Base-by-base conservation (phyloP, 345 rosid species). In the Sisymbrium irio region DNA sequence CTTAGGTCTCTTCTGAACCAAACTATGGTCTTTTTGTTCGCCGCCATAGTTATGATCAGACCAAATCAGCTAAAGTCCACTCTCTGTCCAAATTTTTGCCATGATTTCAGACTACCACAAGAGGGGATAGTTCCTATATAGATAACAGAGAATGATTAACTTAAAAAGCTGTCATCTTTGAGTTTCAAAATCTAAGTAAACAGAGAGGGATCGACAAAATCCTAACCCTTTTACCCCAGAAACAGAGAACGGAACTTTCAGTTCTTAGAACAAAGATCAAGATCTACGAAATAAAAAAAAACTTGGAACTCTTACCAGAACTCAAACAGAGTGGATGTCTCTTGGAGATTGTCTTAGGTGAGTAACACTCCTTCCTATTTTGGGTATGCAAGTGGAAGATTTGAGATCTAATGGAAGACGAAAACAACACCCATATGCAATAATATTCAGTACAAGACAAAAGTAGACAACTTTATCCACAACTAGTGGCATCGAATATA, bases 1-100 rank as follows among this genome's bases (percentile, higher is more conserved):
- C 98, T 84, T 33, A 91, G 82, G 79, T 94, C 98, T 83, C 98
- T 87, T 77, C 98, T 88, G 76, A 94, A 88, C 98, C 98, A 94
- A 70, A 91, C 98, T 56, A 90, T 77, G 3, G 95, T 92, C 83
- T 81, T 89, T 27, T 60, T 75, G 81, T 77, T 62, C 62, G 70
- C 68, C 72, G 58, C 5, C 92, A 85, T 91, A 11, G 5, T 28
- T 41, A 56, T 37, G 67, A 62, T 27, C 70, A 69, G 9, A 55
- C 59, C 41, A 44, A 35, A 42, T 44, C 59, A 62, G 50, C 58
- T 54, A 50, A 65, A 15, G 5, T 54, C 65, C 72, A 75, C 63
- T 14, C 45, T 39, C n/a, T 49, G 25, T 15, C 20, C 37, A 42
- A 39, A 7, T 2, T 12, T 4, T 27, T 40, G 6, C 33, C 47